These are phyloP conservation scores for Sarcomyxa edulis DNA, from an alignment of 768 basidiomycete species.

Conservation along the genomic window DNA sequence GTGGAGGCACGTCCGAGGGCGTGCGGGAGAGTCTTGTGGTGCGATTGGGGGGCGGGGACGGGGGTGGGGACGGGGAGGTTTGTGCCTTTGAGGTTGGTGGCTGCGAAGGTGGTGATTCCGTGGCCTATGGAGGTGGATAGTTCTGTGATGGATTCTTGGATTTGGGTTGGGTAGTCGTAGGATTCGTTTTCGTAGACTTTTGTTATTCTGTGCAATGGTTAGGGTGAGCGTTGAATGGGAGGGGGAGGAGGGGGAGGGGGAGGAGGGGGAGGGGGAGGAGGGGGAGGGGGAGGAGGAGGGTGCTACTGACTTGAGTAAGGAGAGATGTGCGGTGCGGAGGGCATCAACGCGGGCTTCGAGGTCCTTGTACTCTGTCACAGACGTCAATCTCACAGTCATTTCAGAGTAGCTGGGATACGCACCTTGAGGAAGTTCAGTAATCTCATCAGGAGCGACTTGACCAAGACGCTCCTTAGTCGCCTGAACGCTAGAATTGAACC, in stretches of 20 bases:
- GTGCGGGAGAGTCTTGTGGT: slow-evolving; percentile 96
- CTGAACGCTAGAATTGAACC: slow-evolving; percentile 78
- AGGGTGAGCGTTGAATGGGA: slow-evolving; percentile 1
- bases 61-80: slow-evolving; percentile 75
- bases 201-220: slow-evolving; percentile 52
- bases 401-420: slow-evolving; percentile 11
- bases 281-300: background rate
- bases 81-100: slow-evolving; percentile 84
- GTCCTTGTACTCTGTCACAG: slow-evolving; percentile 84
- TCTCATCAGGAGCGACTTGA: slow-evolving; percentile 84
- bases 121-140: slow-evolving; percentile 65
- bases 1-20: slow-evolving; percentile 83
- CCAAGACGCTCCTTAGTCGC: slow-evolving; percentile 86
- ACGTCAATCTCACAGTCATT: background rate
- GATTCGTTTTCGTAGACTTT: slow-evolving; percentile 85
- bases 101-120: slow-evolving; percentile 79
- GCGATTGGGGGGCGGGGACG: slow-evolving; percentile 45
- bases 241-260: background rate
- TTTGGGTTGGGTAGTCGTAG: slow-evolving; percentile 87
- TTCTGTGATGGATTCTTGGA: slow-evolving; percentile 78
- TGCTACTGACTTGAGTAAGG: slow-evolving; percentile 66
- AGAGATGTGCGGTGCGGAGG: slow-evolving; percentile 69
- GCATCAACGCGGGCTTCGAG: slow-evolving; percentile 94
- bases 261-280: background rate
- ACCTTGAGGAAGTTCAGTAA: slow-evolving; percentile 93